Percentiles rank a stretch among this genome's conserved stretches.
Evolutionary conservation across 371 early-diverging fungal species (phyloP).

Genomic region (Mucor velutinosus): DNA sequence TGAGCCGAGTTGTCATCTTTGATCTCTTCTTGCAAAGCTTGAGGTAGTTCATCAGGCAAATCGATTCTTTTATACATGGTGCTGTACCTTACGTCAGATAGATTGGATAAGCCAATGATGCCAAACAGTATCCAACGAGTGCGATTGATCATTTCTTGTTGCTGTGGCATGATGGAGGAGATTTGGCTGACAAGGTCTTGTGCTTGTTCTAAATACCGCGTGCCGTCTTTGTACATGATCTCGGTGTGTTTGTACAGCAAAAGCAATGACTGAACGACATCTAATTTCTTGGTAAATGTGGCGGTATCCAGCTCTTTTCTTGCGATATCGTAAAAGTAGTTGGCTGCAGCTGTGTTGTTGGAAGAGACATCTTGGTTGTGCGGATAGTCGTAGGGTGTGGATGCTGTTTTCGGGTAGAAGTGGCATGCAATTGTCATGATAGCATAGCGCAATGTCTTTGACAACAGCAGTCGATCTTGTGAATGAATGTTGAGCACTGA

Average conservation of each 20-base stretch:
- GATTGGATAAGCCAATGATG: constrained; percentile 15
- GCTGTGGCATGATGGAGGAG: constrained; percentile 2
- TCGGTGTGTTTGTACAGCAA: constrained; percentile 32
- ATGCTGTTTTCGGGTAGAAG: constrained; percentile 3
- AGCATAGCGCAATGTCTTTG: constrained; percentile 15
- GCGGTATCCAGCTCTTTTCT: not conserved
- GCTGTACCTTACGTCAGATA: constrained; percentile 10
- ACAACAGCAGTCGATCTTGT: constrained; percentile 7
- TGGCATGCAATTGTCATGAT: constrained; percentile 20
- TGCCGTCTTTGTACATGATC: constrained; percentile 7
- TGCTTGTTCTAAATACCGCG: constrained; percentile 14
- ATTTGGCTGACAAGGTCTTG: constrained; percentile 16
- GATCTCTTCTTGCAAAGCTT: constrained; percentile 13
- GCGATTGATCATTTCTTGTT: constrained; percentile 21
- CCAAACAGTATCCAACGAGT: constrained; percentile 24
- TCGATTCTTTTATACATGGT: constrained; percentile 9
- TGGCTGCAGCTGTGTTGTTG: not conserved
- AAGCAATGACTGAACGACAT: constrained; percentile 25
- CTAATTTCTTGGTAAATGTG: not conserved
- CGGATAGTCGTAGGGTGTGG: not conserved
- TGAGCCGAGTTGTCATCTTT: constrained; percentile 5
- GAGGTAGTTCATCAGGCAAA: constrained; percentile 22
- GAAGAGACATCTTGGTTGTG: not conserved
- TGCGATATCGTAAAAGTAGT: constrained; percentile 8
- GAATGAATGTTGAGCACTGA: constrained; percentile 13